Percentiles rank a stretch among this genome's conserved stretches.
phyloP scores from a whole-genome alignment of 306 rosid genomes.

The Vigna reflexopilosa region DNA sequence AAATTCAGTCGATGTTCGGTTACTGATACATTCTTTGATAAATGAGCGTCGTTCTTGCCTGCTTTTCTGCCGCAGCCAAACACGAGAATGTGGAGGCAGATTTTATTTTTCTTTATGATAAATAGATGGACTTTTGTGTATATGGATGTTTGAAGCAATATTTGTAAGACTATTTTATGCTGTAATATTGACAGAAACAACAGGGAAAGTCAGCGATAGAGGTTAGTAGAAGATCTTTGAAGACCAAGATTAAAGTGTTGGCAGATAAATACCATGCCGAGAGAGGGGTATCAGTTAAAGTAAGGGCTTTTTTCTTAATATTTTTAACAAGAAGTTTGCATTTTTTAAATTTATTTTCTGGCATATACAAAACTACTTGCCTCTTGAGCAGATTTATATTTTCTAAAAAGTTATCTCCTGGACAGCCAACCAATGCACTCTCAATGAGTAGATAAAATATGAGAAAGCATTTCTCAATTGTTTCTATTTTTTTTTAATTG shows the following conservation, averaged over 20 bases:
- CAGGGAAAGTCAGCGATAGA: slow-evolving; percentile 50
- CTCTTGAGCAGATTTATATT: not conserved
- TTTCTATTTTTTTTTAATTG: not conserved
- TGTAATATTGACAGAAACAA: slow-evolving; percentile 42
- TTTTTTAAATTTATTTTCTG: not conserved
- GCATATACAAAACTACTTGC: not conserved
- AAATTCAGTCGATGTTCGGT: not conserved
- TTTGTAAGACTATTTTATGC: not conserved
- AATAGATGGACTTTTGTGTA: not conserved
- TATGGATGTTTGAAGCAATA: not conserved
- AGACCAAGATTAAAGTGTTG: slow-evolving; percentile 51
- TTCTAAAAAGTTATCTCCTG: not conserved
- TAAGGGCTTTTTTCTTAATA: not conserved
- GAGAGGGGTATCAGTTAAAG: slow-evolving; percentile 56
- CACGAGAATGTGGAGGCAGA: not conserved
- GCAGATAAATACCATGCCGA: slow-evolving; percentile 60
- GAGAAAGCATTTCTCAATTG: not conserved
- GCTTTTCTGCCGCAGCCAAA: not conserved
- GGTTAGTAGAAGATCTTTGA: too few species aligned
- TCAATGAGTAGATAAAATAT: not conserved
- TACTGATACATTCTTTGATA: not conserved
- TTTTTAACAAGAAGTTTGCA: not conserved
- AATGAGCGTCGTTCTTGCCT: not conserved
- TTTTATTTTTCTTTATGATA: not conserved
- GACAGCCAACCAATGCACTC: too few species aligned